Evolutionary conservation across 2,329 filamentous ascomycete genomes (phyloP), one percentile per base, ranked within the genome.

Genomic region (Neopestalotiopsis rosae): DNA sequence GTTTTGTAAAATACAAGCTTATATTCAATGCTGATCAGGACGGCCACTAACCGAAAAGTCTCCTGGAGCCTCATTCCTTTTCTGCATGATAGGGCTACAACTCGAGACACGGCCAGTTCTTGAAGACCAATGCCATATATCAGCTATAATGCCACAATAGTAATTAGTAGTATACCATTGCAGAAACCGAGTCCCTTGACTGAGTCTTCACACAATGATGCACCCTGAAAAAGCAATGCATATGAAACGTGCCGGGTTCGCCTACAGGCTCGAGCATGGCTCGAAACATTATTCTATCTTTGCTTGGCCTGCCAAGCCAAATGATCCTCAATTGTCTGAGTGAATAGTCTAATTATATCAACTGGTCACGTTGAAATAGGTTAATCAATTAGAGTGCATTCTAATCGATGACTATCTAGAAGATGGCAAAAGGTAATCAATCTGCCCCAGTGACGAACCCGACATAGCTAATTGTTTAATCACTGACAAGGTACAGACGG

Each of bases 1-100:
- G 57, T 59, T 24, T 6, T 59, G 24, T 59, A 30, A 52, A 30
- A 59, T 59, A 59, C 57, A 59, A 59, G 57, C 57, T 59, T 59
- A 34, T 59, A 59, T 59, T 59, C 57, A 34, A 59, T 59, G 28
- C 30, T 59, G 28, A 30, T 30, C 57, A 59, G 30, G 17, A 9
- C 9, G 20, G 45, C 20, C 57, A 5, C 17, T 6, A 17, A 6
- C 9, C 20, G 9, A 58, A 20, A 58, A 58, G 24, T 28, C 24
- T 28, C 2, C 28, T 13, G 12, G 20, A 24, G 56, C 56, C 56
- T 24, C 20, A 24, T 30, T 58, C 28, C 24, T 28, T 28, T 24
- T 12, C 30, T 30, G 30, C 17, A n/a, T 30, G 30, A 34, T 24
- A 59, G 57, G n/a, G 24, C 57, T 24, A 30, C 57, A 14, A 24